Percentiles rank a stretch among this genome's conserved stretches.
phyloP scores from a whole-genome alignment of 345 rosid species.

The Corymbia maculata region DNA sequence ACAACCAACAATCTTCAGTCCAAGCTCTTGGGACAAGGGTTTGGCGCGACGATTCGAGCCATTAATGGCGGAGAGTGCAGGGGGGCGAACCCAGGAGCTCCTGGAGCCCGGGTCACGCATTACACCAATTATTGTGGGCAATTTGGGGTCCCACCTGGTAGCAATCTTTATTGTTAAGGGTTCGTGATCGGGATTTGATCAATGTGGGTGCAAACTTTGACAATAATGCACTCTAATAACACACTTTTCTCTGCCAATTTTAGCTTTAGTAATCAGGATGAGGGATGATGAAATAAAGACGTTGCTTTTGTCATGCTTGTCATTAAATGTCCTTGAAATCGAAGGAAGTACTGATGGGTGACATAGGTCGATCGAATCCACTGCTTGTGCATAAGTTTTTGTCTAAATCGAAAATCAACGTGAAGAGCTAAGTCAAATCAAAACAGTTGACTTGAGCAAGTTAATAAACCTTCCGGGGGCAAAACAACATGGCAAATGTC shows the following conservation, averaged over 20 bases:
- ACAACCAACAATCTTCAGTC: conserved; percentile 23
- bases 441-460: too few relatives aligned
- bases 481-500: too few relatives aligned
- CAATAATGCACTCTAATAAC: neutral
- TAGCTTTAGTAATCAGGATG: neutral
- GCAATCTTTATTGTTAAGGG: neutral
- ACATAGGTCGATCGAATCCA: too few relatives aligned
- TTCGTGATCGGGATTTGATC: neutral
- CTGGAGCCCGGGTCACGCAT: conserved; percentile 17
- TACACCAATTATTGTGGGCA: conserved; percentile 26
- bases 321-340: too few relatives aligned
- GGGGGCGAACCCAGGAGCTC: conserved; percentile 12
- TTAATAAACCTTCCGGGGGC: too few relatives aligned
- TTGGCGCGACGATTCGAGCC: conserved; percentile 36
- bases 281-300: neutral
- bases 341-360: too few relatives aligned
- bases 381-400: too few relatives aligned
- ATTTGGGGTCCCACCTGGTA: neutral
- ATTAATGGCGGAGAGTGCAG: conserved; percentile 38
- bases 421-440: too few relatives aligned
- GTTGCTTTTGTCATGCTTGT: neutral
- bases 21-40: conserved; percentile 21
- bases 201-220: neutral
- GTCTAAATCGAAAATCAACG: too few relatives aligned
- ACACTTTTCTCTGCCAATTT: neutral